A percentile compares a stretch with the other conserved stretches of the same genome.
phyloP scores from a whole-genome alignment of 257 asterid species.

The Knoxia roxburghii region DNA sequence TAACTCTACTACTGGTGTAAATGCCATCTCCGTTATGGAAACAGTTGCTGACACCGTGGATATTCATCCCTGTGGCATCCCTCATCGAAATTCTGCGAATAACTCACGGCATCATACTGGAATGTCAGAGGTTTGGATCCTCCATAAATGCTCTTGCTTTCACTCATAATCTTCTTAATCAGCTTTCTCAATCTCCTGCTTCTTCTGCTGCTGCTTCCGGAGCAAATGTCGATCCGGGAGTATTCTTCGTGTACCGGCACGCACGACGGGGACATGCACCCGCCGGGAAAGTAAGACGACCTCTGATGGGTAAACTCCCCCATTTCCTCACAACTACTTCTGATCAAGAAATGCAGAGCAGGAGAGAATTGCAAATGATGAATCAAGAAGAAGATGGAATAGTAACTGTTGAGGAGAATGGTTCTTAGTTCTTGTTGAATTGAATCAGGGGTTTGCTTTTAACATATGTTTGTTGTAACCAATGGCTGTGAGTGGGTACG shows the following conservation, averaged over 20 bases:
- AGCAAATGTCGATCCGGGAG: constrained; percentile 38
- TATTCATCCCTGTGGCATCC: constrained; percentile 47
- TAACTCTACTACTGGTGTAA: constrained; percentile 11
- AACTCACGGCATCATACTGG: constrained; percentile 82
- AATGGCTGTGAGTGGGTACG: constrained; percentile 1
- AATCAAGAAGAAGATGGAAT: not conserved
- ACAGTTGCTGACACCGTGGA: constrained; percentile 20
- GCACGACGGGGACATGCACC: constrained; percentile 77
- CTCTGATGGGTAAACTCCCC: constrained; percentile 42
- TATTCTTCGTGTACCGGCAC: constrained; percentile 67
- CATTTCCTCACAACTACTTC: constrained; percentile 16
- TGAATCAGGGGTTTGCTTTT: not conserved
- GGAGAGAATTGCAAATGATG: not conserved
- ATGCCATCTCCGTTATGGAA: constrained; percentile 27
- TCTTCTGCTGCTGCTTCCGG: constrained; percentile 20
- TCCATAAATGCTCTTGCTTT: constrained; percentile 48
- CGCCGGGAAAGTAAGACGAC: constrained; percentile 46
- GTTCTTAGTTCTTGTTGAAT: too few species aligned
- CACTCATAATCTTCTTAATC: constrained; percentile 49
- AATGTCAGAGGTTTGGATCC: constrained; percentile 37
- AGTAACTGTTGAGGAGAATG: not conserved
- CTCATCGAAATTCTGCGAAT: constrained; percentile 75
- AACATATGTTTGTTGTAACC: not conserved
- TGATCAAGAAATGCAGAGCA: not conserved
- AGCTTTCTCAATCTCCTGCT: constrained; percentile 41